These are phyloP conservation scores for Mycena indigotica DNA, from an alignment of 768 basidiomycete genomes.

Conservation along the genomic window DNA sequence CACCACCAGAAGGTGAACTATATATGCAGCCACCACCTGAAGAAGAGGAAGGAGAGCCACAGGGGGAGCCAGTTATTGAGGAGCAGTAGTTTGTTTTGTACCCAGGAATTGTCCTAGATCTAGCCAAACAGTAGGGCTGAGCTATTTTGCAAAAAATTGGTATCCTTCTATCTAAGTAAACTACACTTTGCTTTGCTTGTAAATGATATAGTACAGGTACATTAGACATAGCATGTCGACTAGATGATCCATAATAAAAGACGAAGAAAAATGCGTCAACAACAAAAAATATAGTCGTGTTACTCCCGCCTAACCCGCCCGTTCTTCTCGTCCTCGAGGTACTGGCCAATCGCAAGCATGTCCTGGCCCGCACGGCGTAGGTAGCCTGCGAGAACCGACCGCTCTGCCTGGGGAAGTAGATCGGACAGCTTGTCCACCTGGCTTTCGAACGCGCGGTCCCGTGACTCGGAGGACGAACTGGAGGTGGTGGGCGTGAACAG, in stretches of 20 bases:
- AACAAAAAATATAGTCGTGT: neutral
- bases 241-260: conserved; percentile 1
- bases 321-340: conserved; percentile 82
- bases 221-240: conserved; percentile 2
- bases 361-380: conserved; percentile 75
- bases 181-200: too few species aligned
- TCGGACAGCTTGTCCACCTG: conserved; percentile 75
- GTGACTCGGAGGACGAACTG: conserved; percentile 9
- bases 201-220: neutral
- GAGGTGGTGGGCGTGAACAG: conserved; percentile 29
- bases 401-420: conserved; percentile 74
- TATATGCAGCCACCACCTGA: too few species aligned
- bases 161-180: too few species aligned
- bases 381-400: conserved; percentile 67
- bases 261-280: conserved; percentile 14
- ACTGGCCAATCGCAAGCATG: conserved; percentile 84
- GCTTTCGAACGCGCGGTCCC: conserved; percentile 54
- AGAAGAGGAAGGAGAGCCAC: too few species aligned
- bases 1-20: neutral
- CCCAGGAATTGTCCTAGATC: too few species aligned
- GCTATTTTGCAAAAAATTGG: too few species aligned
- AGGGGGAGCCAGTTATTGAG: too few species aligned
- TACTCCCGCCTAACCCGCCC: conserved; percentile 52
- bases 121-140: too few species aligned
- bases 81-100: too few species aligned